Evolutionary conservation across 805 yeast genomes (phyloP), one percentile per base, ranked within the genome.

Genomic region (Kuraishia capsulata): DNA sequence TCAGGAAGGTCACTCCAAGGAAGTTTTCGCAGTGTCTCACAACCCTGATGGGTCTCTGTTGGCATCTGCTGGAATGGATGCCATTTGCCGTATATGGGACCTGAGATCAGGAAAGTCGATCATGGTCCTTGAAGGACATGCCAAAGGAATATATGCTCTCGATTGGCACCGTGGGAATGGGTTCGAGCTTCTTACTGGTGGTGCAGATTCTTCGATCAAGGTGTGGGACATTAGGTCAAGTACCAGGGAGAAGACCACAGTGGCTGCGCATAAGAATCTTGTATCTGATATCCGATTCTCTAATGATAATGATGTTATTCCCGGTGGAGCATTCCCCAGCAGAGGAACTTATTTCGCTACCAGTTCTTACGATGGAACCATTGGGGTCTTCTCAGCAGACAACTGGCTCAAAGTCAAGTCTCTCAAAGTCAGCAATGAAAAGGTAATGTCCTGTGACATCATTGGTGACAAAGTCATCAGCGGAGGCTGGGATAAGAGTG

Each of bases 1-100:
- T 42, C 97, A 90, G 54, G 95, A 86, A 52, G 96, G 97, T 0
- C 97, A 90, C 52, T 62, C 83, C 1, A 79, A 76, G 48, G 92
- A 78, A 41, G 78, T 88, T 0, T 76, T 73, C 42, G 51, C 77
- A 0, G 54, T 83, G 3, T 59, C 73, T 1, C 71, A 81, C 44
- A 94, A 88, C 42, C 68, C 70, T 0, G 95, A 86, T 49, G 97
- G 97, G 1, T 65, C 90, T 2, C 56, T 90, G 4, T 49, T 82
- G 5, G 80, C 82, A 1, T 74, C 86, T 10, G 92, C 81, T 3
- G 96, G 96, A 0, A 59, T 79, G 4, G 97, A 90, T 56, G 82
- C 80, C 0, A 58, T 76, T 16, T 78, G 77, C 0, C 63, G 81
- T 33, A 53, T 89, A 2, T 90, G 97, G 97, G 98, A 90, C 59